Conservation (phyloP, 345 rosid species). For the Sonneratia caseolaris region DNA sequence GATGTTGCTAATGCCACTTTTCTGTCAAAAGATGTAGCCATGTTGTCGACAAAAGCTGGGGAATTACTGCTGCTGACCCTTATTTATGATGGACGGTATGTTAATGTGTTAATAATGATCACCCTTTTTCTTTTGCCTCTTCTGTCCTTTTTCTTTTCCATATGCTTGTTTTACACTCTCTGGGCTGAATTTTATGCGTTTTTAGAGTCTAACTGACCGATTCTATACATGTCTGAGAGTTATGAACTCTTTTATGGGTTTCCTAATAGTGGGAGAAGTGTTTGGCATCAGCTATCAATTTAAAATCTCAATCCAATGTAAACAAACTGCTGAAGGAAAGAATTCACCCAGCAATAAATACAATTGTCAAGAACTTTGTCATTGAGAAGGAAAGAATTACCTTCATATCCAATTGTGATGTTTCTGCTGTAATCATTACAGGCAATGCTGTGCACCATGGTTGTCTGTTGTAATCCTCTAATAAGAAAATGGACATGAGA, state of each 20-base stretch:
- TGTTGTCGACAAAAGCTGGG: constrained; percentile 84
- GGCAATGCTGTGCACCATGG: no score
- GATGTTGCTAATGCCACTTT: constrained; percentile 90
- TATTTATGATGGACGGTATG: constrained; percentile 90
- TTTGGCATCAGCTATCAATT: background rate
- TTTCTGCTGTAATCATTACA: no score
- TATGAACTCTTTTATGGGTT: no score
- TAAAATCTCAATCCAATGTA: background rate
- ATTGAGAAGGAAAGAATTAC: no score
- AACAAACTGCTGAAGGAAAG: no score
- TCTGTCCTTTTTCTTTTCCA: background rate
- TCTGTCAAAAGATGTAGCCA: constrained; percentile 70
- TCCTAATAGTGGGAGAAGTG: background rate
- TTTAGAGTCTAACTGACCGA: background rate
- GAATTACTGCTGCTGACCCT: constrained; percentile 78
- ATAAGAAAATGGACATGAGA: no score
- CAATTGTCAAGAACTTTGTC: no score
- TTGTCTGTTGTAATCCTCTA: no score
- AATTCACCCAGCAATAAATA: no score
- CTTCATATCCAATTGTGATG: no score
- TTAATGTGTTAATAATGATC: background rate
- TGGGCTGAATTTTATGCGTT: background rate
- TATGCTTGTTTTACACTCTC: background rate
- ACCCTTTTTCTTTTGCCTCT: background rate
- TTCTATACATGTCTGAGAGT: no score